Evolutionary conservation across 1,284 basidiomycete species (phyloP).

Genomic region (Ceratobasidium theobromae): DNA sequence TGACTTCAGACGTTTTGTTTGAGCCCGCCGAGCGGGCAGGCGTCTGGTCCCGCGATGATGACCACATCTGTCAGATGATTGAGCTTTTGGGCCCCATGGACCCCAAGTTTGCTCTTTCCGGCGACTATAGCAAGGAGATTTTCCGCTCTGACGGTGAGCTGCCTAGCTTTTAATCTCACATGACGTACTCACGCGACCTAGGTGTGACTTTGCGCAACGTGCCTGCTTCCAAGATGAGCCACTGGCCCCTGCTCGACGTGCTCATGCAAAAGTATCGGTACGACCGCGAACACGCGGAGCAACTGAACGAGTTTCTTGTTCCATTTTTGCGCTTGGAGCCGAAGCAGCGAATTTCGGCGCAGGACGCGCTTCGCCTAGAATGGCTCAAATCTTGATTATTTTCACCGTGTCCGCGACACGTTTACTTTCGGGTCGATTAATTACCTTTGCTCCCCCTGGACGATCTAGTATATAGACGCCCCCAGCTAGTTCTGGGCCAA

Average conservation of each 20-base stretch:
- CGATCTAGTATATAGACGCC: slow-evolving; percentile 12
- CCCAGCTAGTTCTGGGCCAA: slow-evolving; percentile 10
- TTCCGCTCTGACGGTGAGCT: slow-evolving; percentile 35
- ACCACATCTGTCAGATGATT: slow-evolving; percentile 75
- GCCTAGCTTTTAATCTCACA: neutral
- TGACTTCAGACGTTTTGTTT: slow-evolving; percentile 50
- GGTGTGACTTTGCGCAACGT: slow-evolving; percentile 27
- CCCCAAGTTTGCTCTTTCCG: slow-evolving; percentile 31
- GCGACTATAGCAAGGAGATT: slow-evolving; percentile 34
- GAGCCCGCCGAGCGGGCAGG: slow-evolving; percentile 44
- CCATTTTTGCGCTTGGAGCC: slow-evolving; percentile 28
- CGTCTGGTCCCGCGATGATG: slow-evolving; percentile 84
- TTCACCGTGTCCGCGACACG: neutral
- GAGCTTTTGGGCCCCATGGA: slow-evolving; percentile 36
- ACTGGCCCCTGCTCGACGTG: slow-evolving; percentile 10
- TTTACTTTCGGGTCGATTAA: neutral
- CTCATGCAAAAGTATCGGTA: slow-evolving; percentile 18
- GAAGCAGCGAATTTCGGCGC: slow-evolving; percentile 20
- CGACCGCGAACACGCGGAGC: slow-evolving; percentile 8
- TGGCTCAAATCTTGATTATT: slow-evolving; percentile 17
- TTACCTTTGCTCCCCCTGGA: neutral
- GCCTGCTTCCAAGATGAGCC: slow-evolving; percentile 20
- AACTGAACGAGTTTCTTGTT: slow-evolving; percentile 17
- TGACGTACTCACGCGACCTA: neutral
- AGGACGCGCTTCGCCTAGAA: slow-evolving; percentile 20